Evolutionary conservation across 2,329 filamentous ascomycete genomes (phyloP), one percentile per base, ranked within the genome.

Genomic region (Xylaria sp.): DNA sequence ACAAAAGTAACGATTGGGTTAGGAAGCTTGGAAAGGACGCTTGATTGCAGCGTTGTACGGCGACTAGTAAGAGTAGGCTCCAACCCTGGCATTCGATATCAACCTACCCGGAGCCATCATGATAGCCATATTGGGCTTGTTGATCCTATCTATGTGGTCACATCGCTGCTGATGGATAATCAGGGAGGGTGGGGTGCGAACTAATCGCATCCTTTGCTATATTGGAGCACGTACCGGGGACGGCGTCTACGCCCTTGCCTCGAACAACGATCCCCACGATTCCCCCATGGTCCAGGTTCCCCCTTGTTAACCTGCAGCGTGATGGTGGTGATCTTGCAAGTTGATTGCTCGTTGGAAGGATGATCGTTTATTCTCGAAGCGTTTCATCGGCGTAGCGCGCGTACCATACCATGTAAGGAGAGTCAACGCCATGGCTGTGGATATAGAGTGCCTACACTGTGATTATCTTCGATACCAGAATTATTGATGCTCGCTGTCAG

Each of bases 41-140:
- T 45, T 22, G n/a, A 46, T n/a, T 48, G 44, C 22, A 45, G 50
- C 45, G 11, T 39, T 43, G 22, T 47, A 39, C 40, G 22, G 38
- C 6, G 22, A 52, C 55, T 45, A 50, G 40, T 22, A 20, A 13
- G 18, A 34, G 29, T 34, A 13, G 16, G 16, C 4, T 13, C 16
- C 8, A 6, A 34, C 8, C 29, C 29, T 13, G 3, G 29, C 11
- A 34, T 34, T 34, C 29, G 11, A 34, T 34, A 34, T 13, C 9
- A 34, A 34, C 16, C 29, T 7, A 34, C 29, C 16, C 29, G 29
- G 29, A 34, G 9, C 8, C 29, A 34, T 13, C 5, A 34, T 34
- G 11, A 34, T 34, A 34, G 11, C 29, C 29, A 7, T 11, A 34
- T 34, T 13, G 16, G 29, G 29, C 29, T 34, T 34, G 29, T 13